Base-by-base conservation (phyloP, 306 rosid genomes). In the Delonix regia region DNA sequence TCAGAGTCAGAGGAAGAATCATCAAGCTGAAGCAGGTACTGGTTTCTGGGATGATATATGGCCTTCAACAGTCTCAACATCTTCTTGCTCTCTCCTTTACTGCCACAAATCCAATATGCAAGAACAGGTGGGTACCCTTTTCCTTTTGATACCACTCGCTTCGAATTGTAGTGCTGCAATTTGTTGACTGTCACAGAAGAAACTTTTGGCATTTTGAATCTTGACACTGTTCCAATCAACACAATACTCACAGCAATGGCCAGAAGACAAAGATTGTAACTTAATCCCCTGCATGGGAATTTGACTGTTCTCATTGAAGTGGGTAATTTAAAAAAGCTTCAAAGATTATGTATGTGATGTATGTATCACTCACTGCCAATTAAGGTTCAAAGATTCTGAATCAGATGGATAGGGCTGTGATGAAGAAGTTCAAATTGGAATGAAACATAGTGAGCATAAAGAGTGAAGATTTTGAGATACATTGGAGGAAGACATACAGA, bases 41-140 rank as follows among this genome's bases (percentile, higher is more conserved):
- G 95, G 69, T 92, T 92, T 81, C 95, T 87, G 36, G 92, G 93
- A 83, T 92, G 95, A 61, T 92, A 92, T 25, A 86, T 62, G 19
- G 95, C 97, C 85, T 85, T 87, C 81, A 92, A 70, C 14, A 92
- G 83, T 81, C 92, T 88, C 73, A 76, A 4, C 41, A 86, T 87
- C 76, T 73, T 84, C 71, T 84, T 83, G 55, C 22, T 62, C 52
- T 92, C 94, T 69, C 89, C 89, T 5, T 69, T 87, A 4, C 85
- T 57, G 13, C 97, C 94, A 65, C 83, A 80, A 42, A 88, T 88
- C 90, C 89, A 88, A 77, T 90, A 89, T 61, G 97, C 97, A 36
- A 91, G 41, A 45, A 86, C 60, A 1, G 94, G 97, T 48, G 94
- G 94, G 55, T 86, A 72, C 65, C 85, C 84, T 69, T 78, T 80